Base-by-base conservation (phyloP, 345 rosid genomes). In the Xanthoceras sorbifolium region DNA sequence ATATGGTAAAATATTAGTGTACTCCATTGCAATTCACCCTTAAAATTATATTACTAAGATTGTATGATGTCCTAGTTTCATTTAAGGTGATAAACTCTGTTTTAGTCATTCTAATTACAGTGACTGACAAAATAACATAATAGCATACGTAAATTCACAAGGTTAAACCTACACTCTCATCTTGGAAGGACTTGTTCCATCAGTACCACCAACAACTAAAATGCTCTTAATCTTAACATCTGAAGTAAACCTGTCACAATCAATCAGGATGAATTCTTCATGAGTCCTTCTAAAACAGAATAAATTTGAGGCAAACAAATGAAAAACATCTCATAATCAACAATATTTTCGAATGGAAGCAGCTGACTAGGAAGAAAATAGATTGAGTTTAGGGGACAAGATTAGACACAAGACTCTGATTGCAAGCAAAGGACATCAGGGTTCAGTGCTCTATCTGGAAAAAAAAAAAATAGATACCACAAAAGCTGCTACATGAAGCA, bases 141-240 rank as follows among this genome's bases (percentile, higher is more conserved):
- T 26, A 55, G 5, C 26, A 64, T 23, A 32, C 1, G 9, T 66
- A 34, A 28, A 60, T 60, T 73, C 67, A 29, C 40, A 59, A 25
- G 48, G 55, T 40, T 14, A 64, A 80, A 85, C 99, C 87, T 88
- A 96, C 98, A 71, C 99, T 86, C 97, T 90, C 95, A 92, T 78
- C 90, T 87, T 93, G 46, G 98, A 91, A 74, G 99, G 99, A 81
- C 99, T 91, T 64, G 97, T 89, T 84, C 99, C 97, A 69, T 88
- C 93, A 29, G 91, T 85, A 74, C 97, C 97, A 69, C 99, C 99
- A 75, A 96, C 84, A 83, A 96, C 67, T 46, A 97, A 88, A 80
- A 96, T 92, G 83, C 97, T 88, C 87, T 93, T 93, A 85, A 96
- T 89, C 88, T 96, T 96, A 72, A 93, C 99, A 80, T 96, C 99